Evolutionary conservation across 768 basidiomycete species (phyloP).

Genomic region (Macrolepiota dolichaula): DNA sequence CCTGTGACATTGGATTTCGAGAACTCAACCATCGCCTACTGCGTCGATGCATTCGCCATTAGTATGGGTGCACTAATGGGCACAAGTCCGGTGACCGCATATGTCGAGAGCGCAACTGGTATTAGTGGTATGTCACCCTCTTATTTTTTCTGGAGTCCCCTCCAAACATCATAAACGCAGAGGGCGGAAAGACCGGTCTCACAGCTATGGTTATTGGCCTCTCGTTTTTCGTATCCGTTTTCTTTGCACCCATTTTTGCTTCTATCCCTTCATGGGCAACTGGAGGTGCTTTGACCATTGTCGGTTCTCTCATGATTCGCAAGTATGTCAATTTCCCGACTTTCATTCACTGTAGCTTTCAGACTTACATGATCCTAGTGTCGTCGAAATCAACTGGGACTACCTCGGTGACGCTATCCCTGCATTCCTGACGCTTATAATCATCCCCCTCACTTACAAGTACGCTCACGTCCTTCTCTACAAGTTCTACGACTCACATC

Average conservation of each 20-base stretch:
- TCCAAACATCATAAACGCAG: conserved; percentile 25
- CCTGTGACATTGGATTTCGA: conserved; percentile 86
- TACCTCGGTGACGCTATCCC: conserved; percentile 87
- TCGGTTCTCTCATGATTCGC: conserved; percentile 86
- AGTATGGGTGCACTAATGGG: conserved; percentile 80
- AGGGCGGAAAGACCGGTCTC: conserved; percentile 87
- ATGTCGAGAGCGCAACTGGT: conserved; percentile 80
- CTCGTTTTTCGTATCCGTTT: conserved; percentile 79
- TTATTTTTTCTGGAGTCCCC: not conserved
- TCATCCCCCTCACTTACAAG: conserved; percentile 81
- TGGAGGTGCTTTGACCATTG: conserved; percentile 80
- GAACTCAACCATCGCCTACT: conserved; percentile 77
- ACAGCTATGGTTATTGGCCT: conserved; percentile 71
- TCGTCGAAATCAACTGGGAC: conserved; percentile 85
- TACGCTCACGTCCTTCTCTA: conserved; percentile 19
- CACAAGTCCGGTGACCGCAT: conserved; percentile 79
- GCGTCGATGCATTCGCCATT: conserved; percentile 78
- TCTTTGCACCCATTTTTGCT: conserved; percentile 88
- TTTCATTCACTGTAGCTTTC: not conserved
- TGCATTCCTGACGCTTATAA: conserved; percentile 77
- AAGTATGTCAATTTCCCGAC: conserved; percentile 44
- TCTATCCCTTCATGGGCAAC: conserved; percentile 88
- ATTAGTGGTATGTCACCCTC: conserved; percentile 52
- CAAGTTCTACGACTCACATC: not conserved
- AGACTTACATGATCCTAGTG: conserved; percentile 32